These are phyloP conservation scores for Zygoascus bituminiphila DNA, from an alignment of 805 yeast genomes.

Conservation along the genomic window DNA sequence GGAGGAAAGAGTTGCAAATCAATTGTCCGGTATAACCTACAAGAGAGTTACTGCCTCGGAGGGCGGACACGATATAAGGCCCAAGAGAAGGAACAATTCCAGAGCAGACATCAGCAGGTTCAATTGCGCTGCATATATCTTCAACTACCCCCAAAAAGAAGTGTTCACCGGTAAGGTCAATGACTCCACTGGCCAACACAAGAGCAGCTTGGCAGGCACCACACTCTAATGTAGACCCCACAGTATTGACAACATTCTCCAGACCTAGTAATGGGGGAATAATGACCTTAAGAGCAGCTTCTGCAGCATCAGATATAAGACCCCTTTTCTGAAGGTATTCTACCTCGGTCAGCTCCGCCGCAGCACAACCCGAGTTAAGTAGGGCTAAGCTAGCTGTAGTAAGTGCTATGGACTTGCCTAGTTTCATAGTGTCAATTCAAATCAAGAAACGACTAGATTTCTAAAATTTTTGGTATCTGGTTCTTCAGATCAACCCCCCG, in stretches of 20 bases:
- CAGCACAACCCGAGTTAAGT: not conserved
- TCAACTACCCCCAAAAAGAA: not conserved
- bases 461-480: too few species aligned
- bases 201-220: slow-evolving; percentile 2
- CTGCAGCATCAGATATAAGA: not conserved
- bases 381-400: not conserved
- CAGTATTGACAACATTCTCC: slow-evolving; percentile 1
- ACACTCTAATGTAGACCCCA: slow-evolving; percentile 3
- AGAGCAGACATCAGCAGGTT: slow-evolving; percentile 1
- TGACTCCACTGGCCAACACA: not conserved
- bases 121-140: slow-evolving; percentile 2
- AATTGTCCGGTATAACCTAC: slow-evolving; percentile 5
- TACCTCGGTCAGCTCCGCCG: not conserved
- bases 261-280: slow-evolving; percentile 1
- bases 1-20: not conserved
- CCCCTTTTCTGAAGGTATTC: not conserved
- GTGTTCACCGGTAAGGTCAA: not conserved
- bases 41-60: not conserved
- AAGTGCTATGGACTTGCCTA: not conserved
- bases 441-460: too few species aligned
- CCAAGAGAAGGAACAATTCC: slow-evolving; percentile 2
- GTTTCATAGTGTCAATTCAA: too few species aligned
- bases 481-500: too few species aligned
- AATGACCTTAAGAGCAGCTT: not conserved
- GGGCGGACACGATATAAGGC: not conserved